Evolutionary conservation across 352 stramenopile species (phyloP).

Genomic region (Pilasporangium apinafurcum): DNA sequence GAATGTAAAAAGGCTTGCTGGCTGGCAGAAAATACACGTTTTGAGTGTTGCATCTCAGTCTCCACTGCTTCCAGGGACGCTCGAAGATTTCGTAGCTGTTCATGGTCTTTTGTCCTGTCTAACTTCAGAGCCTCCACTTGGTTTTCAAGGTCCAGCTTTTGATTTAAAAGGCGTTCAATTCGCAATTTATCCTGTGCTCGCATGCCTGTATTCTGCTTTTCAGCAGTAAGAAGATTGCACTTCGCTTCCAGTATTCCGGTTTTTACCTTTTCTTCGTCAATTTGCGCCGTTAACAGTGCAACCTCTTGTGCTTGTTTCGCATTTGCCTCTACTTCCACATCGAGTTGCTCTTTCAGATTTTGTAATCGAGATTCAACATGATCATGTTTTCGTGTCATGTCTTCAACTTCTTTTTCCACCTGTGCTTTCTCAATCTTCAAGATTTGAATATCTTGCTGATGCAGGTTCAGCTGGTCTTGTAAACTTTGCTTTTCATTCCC

Average conservation of each 20-base stretch:
- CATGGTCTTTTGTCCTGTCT: constrained; percentile 53
- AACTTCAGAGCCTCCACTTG: constrained; percentile 46
- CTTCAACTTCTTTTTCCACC: constrained; percentile 39
- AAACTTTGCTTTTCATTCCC: constrained; percentile 26
- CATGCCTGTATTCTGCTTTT: constrained; percentile 78
- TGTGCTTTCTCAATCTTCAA: constrained; percentile 28
- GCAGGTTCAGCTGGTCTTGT: constrained; percentile 19
- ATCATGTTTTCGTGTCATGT: constrained; percentile 35
- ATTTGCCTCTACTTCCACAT: constrained; percentile 43
- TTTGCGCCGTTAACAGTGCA: constrained; percentile 17
- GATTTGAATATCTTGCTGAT: constrained; percentile 20
- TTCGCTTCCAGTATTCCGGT: constrained; percentile 59
- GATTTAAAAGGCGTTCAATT: constrained; percentile 69
- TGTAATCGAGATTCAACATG: constrained; percentile 41
- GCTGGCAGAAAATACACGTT: constrained; percentile 68
- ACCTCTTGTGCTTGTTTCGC: constrained; percentile 31
- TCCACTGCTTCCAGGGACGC: constrained; percentile 66
- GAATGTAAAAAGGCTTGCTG: constrained; percentile 75
- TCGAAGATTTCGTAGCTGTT: constrained; percentile 62
- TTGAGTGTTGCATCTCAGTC: constrained; percentile 70
- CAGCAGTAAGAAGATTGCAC: constrained; percentile 48
- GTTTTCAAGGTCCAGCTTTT: constrained; percentile 74
- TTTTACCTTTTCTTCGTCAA: constrained; percentile 60
- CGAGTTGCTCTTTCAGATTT: constrained; percentile 65
- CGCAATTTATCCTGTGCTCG: constrained; percentile 72